phyloP scores from a whole-genome alignment of 202 grass and related monocot genomes.

The Saccharum hybrid region DNA sequence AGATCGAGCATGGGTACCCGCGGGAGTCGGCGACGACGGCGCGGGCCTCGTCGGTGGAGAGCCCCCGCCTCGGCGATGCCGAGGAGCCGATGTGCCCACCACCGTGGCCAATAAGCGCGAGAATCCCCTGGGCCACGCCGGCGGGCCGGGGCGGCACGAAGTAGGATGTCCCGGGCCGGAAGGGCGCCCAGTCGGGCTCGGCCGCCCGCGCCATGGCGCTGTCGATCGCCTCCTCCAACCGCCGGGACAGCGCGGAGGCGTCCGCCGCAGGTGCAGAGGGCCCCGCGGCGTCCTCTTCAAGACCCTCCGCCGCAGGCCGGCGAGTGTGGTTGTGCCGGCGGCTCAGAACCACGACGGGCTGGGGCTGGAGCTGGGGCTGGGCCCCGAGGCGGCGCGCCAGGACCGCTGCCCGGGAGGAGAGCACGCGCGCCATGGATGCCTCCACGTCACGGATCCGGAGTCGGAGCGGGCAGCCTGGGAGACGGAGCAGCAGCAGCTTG shows the following conservation, averaged over 20 bases:
- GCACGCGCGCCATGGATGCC: slow-evolving; percentile 35
- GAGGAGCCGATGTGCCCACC: background rate
- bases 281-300: slow-evolving; percentile 35
- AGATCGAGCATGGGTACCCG: slow-evolving; percentile 54
- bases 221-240: slow-evolving; percentile 62
- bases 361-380: background rate
- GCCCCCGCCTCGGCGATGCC: background rate
- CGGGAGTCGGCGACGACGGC: slow-evolving; percentile 51
- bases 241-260: background rate
- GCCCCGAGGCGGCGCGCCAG: slow-evolving; percentile 37
- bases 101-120: slow-evolving; percentile 29
- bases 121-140: slow-evolving; percentile 34
- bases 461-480: background rate
- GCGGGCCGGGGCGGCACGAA: slow-evolving; percentile 53
- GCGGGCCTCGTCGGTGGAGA: slow-evolving; percentile 51
- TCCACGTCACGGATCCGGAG: background rate
- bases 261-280: slow-evolving; percentile 27
- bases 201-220: slow-evolving; percentile 53
- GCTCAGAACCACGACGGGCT: background rate
- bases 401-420: slow-evolving; percentile 30
- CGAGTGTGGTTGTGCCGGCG: slow-evolving; percentile 46
- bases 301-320: slow-evolving; percentile 31
- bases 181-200: slow-evolving; percentile 60
- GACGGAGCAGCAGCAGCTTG: background rate
- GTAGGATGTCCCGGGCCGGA: slow-evolving; percentile 65